Evolutionary conservation across 2,329 filamentous ascomycete species (phyloP).

Genomic region (Aureobasidium sp.): DNA sequence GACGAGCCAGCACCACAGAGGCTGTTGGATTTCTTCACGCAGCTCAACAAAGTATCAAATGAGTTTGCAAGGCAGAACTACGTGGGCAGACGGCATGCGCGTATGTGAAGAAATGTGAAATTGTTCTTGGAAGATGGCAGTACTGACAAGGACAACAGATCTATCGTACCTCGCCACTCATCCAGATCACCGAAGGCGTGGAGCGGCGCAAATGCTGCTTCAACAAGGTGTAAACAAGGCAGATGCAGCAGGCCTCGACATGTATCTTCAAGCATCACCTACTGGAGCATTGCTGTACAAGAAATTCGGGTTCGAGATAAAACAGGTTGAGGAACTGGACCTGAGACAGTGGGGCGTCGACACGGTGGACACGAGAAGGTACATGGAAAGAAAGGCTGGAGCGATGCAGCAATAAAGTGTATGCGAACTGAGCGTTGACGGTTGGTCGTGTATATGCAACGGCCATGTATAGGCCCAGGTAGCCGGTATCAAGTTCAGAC

Average conservation of each 20-base stretch:
- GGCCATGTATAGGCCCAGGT: background rate
- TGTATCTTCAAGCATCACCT: slow-evolving; percentile 11
- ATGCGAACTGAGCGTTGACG: slow-evolving; percentile 3
- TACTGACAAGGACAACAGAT: slow-evolving; percentile 16
- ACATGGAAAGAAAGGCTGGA: slow-evolving; percentile 5
- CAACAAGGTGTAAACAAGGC: slow-evolving; percentile 34
- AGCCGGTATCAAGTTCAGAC: background rate
- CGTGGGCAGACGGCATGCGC: slow-evolving; percentile 18
- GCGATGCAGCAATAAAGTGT: slow-evolving; percentile 4
- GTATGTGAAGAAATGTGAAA: no score
- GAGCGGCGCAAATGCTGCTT: slow-evolving; percentile 34
- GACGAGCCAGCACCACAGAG: background rate
- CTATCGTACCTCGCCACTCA: slow-evolving; percentile 29
- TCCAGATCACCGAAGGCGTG: slow-evolving; percentile 34
- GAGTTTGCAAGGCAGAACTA: slow-evolving; percentile 19
- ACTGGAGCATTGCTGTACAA: slow-evolving; percentile 28
- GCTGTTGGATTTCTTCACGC: slow-evolving; percentile 4
- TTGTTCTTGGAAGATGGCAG: no score
- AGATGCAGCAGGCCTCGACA: slow-evolving; percentile 28
- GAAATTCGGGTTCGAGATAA: slow-evolving; percentile 26
- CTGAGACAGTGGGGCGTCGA: slow-evolving; percentile 11
- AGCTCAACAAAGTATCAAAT: slow-evolving; percentile 9
- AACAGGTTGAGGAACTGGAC: background rate
- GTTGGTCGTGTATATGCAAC: background rate
- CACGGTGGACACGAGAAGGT: background rate